A percentile compares a stretch with the other conserved stretches of the same genome.
These are phyloP conservation scores for Arabidopsis thaliana DNA, from an alignment of 345 rosid species.

Conservation along the genomic window DNA sequence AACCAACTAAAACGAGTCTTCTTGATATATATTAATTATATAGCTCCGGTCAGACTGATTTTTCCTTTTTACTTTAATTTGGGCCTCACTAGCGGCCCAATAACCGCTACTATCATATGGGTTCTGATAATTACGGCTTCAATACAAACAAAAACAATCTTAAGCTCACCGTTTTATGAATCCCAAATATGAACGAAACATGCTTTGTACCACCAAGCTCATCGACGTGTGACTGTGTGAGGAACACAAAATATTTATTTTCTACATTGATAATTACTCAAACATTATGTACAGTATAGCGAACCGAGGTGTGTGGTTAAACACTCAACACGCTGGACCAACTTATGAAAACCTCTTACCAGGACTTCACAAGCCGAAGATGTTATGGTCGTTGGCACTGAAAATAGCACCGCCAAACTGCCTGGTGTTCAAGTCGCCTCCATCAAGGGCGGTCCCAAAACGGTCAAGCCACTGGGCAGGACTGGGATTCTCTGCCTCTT, in stretches of 20 bases:
- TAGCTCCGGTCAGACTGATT: neutral
- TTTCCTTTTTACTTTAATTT: conserved; percentile 1
- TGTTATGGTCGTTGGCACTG: conserved; percentile 57
- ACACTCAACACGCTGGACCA: neutral
- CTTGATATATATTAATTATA: neutral
- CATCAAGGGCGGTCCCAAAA: conserved; percentile 75
- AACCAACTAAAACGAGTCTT: neutral
- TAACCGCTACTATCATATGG: conserved; percentile 3
- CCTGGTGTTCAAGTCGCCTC: conserved; percentile 80
- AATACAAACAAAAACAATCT: neutral
- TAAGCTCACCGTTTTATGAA: neutral
- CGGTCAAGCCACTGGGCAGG: conserved; percentile 89
- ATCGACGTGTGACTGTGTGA: too few relatives aligned
- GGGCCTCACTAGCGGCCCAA: neutral
- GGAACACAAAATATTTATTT: too few relatives aligned
- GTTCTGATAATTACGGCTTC: neutral
- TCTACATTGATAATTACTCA: neutral
- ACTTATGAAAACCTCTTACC: neutral
- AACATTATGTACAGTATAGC: neutral
- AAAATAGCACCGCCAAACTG: conserved; percentile 72
- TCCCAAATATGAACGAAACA: too few relatives aligned
- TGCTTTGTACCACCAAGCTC: too few relatives aligned
- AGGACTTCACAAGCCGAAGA: conserved; percentile 67
- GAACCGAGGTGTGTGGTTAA: neutral
- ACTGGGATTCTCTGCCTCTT: conserved; percentile 72